A percentile compares a stretch with the other conserved stretches of the same genome.
Evolutionary conservation across 2,329 filamentous ascomycete species (phyloP).

Genomic region (Diaporthe longicolla): DNA sequence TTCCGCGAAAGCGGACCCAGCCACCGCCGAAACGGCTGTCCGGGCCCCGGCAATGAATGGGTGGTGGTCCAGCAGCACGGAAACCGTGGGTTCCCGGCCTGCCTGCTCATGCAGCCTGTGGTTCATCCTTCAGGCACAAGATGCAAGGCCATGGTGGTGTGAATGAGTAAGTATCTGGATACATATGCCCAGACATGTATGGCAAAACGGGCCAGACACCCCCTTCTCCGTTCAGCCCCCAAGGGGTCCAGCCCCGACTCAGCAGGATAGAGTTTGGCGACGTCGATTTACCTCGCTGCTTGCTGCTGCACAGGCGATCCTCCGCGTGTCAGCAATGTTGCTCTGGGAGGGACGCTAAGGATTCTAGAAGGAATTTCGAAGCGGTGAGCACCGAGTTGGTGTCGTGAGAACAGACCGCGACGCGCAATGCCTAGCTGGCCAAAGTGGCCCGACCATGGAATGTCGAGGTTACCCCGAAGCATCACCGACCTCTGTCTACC

Average conservation of each 20-base stretch:
- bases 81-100: slow-evolving; percentile 5
- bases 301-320: slow-evolving; percentile 26
- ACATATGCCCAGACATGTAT: not conserved
- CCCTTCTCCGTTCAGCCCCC: slow-evolving; percentile 12
- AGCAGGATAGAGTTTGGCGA: slow-evolving; percentile 30
- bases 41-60: slow-evolving; percentile 1
- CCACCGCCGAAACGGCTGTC: not conserved
- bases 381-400: slow-evolving; percentile 17
- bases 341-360: slow-evolving; percentile 17
- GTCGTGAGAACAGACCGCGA: slow-evolving; percentile 16
- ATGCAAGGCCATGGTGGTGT: not conserved
- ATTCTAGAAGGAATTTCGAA: slow-evolving; percentile 34
- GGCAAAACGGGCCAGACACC: not conserved
- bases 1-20: slow-evolving; percentile 27
- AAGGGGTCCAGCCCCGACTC: slow-evolving; percentile 31
- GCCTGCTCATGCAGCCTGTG: slow-evolving; percentile 10
- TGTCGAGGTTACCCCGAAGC: slow-evolving; percentile 9
- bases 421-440: not conserved
- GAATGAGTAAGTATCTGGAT: not conserved
- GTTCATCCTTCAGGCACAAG: slow-evolving; percentile 1
- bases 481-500: not conserved
- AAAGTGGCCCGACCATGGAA: not conserved
- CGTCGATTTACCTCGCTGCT: slow-evolving; percentile 18
- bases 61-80: not conserved
- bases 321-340: slow-evolving; percentile 25